A percentile compares a stretch with the other conserved stretches of the same genome.
Conservation (phyloP, 305 asterid genomes). For the Petunia hybrid region DNA sequence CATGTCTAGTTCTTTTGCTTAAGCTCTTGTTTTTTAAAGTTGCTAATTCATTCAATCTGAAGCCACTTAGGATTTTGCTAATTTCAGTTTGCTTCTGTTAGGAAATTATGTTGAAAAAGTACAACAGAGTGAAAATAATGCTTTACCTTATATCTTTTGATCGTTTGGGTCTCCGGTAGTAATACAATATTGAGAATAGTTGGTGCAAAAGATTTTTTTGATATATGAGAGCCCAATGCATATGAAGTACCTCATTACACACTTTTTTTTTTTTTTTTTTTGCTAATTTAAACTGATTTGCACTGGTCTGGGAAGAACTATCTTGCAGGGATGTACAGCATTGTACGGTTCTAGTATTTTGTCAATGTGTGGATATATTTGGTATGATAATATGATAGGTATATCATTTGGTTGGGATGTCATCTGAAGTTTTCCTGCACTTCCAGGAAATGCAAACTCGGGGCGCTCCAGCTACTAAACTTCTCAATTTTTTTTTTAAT, state of each 20-base stretch:
- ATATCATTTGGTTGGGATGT: neutral
- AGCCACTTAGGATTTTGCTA: neutral
- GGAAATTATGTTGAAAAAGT: conserved; percentile 13
- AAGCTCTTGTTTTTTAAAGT: neutral
- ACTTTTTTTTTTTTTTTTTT: neutral
- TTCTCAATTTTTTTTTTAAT: neutral
- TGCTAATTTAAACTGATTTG: neutral
- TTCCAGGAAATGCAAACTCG: neutral
- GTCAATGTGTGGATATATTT: conserved; percentile 3
- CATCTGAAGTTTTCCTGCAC: neutral
- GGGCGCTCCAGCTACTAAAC: neutral
- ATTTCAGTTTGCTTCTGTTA: conserved; percentile 12
- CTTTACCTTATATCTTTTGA: conserved; percentile 19
- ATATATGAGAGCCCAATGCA: neutral
- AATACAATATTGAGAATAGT: neutral
- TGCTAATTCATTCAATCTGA: conserved; percentile 2
- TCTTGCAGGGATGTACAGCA: neutral
- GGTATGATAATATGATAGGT: neutral
- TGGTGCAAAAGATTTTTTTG: conserved; percentile 7
- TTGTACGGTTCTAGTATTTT: neutral
- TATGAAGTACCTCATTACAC: neutral
- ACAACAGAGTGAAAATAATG: conserved; percentile 17
- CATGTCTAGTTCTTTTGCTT: conserved; percentile 2
- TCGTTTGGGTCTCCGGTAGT: neutral
- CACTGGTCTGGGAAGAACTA: conserved; percentile 1